Evolutionary conservation across 257 asterid species (phyloP).

Genomic region (Solanum chilense): DNA sequence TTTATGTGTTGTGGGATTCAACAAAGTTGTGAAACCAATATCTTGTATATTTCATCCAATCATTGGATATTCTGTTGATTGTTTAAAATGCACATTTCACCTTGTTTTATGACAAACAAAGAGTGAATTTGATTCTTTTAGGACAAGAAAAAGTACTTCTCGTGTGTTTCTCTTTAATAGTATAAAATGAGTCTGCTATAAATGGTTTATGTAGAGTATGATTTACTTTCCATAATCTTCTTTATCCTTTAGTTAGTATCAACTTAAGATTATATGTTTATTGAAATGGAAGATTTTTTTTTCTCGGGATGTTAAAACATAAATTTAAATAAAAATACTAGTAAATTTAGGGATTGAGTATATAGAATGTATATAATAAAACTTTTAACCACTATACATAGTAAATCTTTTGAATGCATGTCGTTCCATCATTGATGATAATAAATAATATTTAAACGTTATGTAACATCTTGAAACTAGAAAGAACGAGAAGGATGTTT

Average conservation of each 20-base stretch:
- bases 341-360: neutral
- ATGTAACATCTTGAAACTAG: too few relatives aligned
- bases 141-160: neutral
- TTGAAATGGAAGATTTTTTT: neutral
- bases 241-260: neutral
- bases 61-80: neutral
- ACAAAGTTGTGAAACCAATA: neutral
- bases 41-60: neutral
- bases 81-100: neutral
- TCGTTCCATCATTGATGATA: too few relatives aligned
- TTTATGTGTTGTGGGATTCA: neutral
- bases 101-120: neutral
- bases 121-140: neutral
- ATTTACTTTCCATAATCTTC: neutral
- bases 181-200: neutral
- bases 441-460: too few relatives aligned
- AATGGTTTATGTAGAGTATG: neutral
- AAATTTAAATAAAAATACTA: too few relatives aligned
- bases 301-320: neutral
- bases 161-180: too few relatives aligned
- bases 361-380: neutral
- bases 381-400: neutral
- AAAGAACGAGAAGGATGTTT: too few relatives aligned
- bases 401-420: too few relatives aligned
- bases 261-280: neutral